Evolutionary conservation across 1,139 yeast species (phyloP).

Genomic region (Hemisphaericaspora subhashii): DNA sequence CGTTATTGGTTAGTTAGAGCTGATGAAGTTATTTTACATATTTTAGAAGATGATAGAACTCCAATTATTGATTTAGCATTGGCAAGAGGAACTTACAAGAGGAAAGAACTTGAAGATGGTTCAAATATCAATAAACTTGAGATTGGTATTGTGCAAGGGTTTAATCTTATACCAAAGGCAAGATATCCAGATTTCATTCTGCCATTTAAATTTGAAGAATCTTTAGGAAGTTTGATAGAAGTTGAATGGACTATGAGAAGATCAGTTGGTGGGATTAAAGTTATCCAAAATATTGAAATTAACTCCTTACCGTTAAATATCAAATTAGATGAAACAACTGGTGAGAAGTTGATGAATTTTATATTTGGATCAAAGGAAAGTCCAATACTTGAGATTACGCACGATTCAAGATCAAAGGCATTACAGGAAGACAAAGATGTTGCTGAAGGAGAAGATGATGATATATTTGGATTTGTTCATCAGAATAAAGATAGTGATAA

Average conservation of each 20-base stretch:
- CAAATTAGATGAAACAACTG: conserved; percentile 61
- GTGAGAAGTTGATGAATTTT: conserved; percentile 54
- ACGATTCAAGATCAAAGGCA: conserved; percentile 8
- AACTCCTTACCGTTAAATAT: conserved; percentile 55
- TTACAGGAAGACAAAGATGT: conserved; percentile 15
- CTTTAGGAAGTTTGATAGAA: conserved; percentile 33
- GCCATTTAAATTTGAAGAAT: conserved; percentile 25
- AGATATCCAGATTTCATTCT: conserved; percentile 37
- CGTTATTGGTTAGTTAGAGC: conserved; percentile 62
- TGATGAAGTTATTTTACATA: conserved; percentile 43
- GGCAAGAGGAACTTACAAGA: conserved; percentile 40
- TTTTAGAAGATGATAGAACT: conserved; percentile 43
- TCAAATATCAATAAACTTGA: conserved; percentile 41
- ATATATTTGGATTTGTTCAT: neutral
- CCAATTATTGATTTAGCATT: conserved; percentile 45
- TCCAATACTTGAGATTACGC: conserved; percentile 24
- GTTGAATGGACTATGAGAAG: conserved; percentile 65
- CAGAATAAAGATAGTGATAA: neutral
- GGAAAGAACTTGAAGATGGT: conserved; percentile 50
- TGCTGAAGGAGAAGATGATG: conserved; percentile 9
- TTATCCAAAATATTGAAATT: conserved; percentile 55
- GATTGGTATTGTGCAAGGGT: conserved; percentile 48
- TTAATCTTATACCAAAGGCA: conserved; percentile 35
- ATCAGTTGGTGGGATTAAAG: conserved; percentile 68
- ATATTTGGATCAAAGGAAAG: conserved; percentile 49